Evolutionary conservation across 2,329 filamentous ascomycete genomes (phyloP).

Genomic region (Pyrenochaeta sp.): DNA sequence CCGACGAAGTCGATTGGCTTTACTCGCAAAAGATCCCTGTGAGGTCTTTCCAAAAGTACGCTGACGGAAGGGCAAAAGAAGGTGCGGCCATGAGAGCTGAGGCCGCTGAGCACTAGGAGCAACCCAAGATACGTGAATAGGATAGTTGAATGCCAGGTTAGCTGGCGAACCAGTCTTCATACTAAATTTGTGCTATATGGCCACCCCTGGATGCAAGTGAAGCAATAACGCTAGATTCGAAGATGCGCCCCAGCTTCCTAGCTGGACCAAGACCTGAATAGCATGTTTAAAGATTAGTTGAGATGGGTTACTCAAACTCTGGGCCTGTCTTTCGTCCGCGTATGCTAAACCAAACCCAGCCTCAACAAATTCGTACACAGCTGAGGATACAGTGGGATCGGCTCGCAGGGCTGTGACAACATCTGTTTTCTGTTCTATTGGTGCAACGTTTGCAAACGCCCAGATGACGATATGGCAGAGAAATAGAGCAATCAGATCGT

Average conservation of each 20-base stretch:
- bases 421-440: neutral
- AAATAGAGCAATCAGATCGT: conserved; percentile 9
- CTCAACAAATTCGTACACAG: neutral
- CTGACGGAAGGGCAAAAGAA: conserved; percentile 12
- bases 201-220: neutral
- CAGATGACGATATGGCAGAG: conserved; percentile 10
- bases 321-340: no score
- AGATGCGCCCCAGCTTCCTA: conserved; percentile 10
- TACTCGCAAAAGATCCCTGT: conserved; percentile 10
- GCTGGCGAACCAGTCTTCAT: neutral
- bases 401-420: neutral
- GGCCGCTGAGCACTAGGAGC: neutral
- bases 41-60: conserved; percentile 8
- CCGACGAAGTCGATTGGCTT: conserved; percentile 8
- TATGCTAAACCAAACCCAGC: conserved; percentile 1
- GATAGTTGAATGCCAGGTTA: no score
- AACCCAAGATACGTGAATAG: no score
- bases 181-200: neutral
- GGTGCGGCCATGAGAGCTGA: conserved; percentile 4
- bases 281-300: conserved; percentile 11
- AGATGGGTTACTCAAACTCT: neutral
- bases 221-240: conserved; percentile 8
- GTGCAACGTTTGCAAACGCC: conserved; percentile 2
- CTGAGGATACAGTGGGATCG: neutral
- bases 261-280: conserved; percentile 8